Base-by-base conservation (phyloP, 2,329 filamentous ascomycete genomes). In the Fusarium concolor region DNA sequence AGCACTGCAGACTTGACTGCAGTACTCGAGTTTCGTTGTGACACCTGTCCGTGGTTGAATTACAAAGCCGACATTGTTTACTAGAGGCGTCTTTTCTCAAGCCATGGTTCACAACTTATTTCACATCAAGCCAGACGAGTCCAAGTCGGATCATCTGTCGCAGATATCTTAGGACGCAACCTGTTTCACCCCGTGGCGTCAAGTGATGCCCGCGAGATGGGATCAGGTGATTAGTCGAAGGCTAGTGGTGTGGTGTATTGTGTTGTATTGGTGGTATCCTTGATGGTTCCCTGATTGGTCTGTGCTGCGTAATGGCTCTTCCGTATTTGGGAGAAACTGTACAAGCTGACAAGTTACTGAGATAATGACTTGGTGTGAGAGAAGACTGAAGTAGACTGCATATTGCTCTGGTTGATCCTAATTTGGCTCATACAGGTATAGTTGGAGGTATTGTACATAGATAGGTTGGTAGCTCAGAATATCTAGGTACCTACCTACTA, bases 201-300 rank as follows among this genome's bases (percentile, higher is more conserved):
- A 69, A 69, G 66, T 69, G 66, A 69, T 70, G 53, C 51, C 37
- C 9, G 38, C 12, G 41, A 47, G 47, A 52, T 66, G 53, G 42
- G 50, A 70, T 69, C 66, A 69, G 66, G 66, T 69, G 66, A 69
- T 69, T 53, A 49, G 39, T 58, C 62, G 22, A 56, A 20, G 18
- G 50, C 51, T 54, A 38, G 51, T 56, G 61, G 46, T 52, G 65
- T 60, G 51, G 49, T 52, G 51, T 28, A 29, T 45, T 51, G 50
- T 67, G 51, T 42, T 57, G 64, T 63, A 49, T 52, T 35, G 31
- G 37, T 37, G 46, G 42, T n/a, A 55, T 52, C 39, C 41, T 51
- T 53, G 49, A 31, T 29, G 43, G 18, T 47, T 42, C 38, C 29
- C 38, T 56, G 20, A 70, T 67, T 69, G 65, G 65, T 12, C 61